Conservation (phyloP, 2,329 filamentous ascomycete genomes). For the Pyricularia grisea region DNA sequence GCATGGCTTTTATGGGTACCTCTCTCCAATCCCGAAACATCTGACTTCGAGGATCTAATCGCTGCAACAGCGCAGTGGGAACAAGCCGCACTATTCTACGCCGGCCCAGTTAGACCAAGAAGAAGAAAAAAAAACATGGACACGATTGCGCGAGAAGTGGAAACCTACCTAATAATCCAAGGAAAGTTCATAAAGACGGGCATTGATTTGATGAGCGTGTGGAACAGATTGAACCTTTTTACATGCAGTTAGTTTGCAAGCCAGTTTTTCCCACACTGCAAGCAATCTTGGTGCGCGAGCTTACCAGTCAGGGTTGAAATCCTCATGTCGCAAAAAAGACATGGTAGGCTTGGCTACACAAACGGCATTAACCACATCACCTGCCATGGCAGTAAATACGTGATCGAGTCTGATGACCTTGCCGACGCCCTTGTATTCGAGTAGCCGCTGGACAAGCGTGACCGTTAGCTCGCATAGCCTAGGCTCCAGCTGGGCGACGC, state of each 20-base stretch:
- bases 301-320: not conserved
- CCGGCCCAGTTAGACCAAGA: too few relatives aligned
- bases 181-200: not conserved
- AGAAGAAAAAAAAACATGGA: too few relatives aligned
- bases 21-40: not conserved
- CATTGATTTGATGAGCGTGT: not conserved
- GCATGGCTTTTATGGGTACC: too few relatives aligned
- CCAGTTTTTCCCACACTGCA: too few relatives aligned
- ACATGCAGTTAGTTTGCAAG: too few relatives aligned
- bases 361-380: not conserved
- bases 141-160: too few relatives aligned
- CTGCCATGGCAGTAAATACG: not conserved
- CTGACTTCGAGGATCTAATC: not conserved
- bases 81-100: not conserved
- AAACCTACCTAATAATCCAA: not conserved
- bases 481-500: not conserved
- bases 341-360: not conserved
- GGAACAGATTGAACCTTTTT: not conserved
- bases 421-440: not conserved
- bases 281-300: too few relatives aligned
- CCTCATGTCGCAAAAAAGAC: not conserved
- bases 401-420: not conserved
- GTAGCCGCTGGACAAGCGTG: not conserved
- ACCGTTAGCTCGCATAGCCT: not conserved
- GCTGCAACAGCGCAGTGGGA: not conserved